Base-by-base conservation (phyloP, 1,284 basidiomycete genomes). In the Cryptococcus sp. region DNA sequence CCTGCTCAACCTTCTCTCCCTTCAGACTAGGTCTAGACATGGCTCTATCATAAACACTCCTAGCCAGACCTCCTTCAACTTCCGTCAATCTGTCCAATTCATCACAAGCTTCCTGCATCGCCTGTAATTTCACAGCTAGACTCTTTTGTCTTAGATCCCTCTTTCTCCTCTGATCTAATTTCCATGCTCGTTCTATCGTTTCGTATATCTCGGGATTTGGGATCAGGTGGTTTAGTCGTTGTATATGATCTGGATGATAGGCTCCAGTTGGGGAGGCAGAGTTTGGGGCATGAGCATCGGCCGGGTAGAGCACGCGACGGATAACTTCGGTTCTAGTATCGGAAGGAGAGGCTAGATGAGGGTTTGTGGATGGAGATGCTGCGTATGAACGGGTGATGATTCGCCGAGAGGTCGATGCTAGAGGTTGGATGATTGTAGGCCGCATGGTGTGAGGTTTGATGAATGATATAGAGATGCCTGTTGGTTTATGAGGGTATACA, bases 181-280 rank as follows among this genome's bases (percentile, higher is more conserved):
- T 77, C 87, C 88, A 98, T 3, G 93, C 93, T 36, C 93, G 84
- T 60, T 88, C 87, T 57, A 98, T 91, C 7, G 92, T 98, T 62
- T 91, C 84, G 77, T 98, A 91, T 0, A 90, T 90, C 74, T 97
- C 91, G 13, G 80, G 82, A 4, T 84, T 86, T 13, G 87, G 87
- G 51, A 92, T 83, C 10, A 87, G 86, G 49, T 81, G 80, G 59
- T 85, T 83, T 16, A 93, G 76, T 82, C 86, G 55, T 76, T 80
- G 50, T 77, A 83, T 34, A 85, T 64, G 83, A 66, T 89, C 84
- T 25, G 84, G 83, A 56, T 88, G 83, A 84, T 89, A 89, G 52
- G 84, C 82, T 13, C 89, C 89, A 9, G 83, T 85, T 1, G 89
- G 90, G 7, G 86, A 81, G 0, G 67, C 53, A 2, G 67, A 67